Conservation (phyloP, 257 asterid genomes). For the Petrea volubilis region DNA sequence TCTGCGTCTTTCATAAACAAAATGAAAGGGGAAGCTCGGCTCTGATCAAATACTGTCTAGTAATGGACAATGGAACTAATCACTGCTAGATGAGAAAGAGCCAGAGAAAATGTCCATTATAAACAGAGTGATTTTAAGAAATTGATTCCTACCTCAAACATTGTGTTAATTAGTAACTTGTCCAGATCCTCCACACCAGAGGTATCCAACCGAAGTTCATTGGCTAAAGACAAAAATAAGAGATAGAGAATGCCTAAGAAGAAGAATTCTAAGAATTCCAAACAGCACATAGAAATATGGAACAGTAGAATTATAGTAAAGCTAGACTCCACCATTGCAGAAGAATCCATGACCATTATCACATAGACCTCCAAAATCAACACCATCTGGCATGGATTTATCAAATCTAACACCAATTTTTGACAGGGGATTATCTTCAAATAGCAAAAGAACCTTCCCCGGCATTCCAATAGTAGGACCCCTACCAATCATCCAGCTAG, state of each 20-base stretch:
- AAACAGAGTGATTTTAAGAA: conserved; percentile 10
- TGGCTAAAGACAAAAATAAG: conserved; percentile 47
- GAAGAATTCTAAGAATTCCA: conserved; percentile 6
- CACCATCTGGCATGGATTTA: conserved; percentile 77
- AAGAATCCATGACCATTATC: conserved; percentile 86
- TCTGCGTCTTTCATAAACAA: conserved; percentile 93
- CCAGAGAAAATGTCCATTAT: not conserved
- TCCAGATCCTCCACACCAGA: conserved; percentile 73
- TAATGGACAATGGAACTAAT: conserved; percentile 22
- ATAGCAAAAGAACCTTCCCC: conserved; percentile 78
- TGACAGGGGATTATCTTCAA: conserved; percentile 75
- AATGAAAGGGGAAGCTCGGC: conserved; percentile 80
- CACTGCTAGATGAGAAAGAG: conserved; percentile 16
- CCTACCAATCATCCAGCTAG: conserved; percentile 48
- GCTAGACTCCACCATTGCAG: conserved; percentile 73
- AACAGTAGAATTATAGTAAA: conserved; percentile 21
- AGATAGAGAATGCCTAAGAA: not conserved
- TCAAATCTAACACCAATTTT: conserved; percentile 93
- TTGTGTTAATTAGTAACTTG: conserved; percentile 57
- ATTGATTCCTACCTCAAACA: conserved; percentile 92
- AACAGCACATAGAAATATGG: not conserved
- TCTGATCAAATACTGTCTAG: conserved; percentile 68
- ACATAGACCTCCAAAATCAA: conserved; percentile 91
- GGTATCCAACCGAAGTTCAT: conserved; percentile 71
- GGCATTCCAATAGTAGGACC: conserved; percentile 83